phyloP scores from a whole-genome alignment of 108 stramenopile genomes.

The Skeletonema menzelii region DNA sequence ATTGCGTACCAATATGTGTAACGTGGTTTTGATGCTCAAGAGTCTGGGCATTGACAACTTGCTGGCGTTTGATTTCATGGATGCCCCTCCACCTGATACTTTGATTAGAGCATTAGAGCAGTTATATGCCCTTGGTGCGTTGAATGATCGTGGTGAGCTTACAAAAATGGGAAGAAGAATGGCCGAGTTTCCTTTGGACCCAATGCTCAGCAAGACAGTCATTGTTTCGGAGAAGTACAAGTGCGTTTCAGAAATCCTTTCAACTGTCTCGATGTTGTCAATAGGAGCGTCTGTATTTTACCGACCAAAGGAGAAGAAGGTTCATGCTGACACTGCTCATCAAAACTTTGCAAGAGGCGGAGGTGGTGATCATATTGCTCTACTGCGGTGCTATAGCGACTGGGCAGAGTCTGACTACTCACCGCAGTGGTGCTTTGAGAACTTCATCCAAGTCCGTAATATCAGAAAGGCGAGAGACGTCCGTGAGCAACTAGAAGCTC shows the following conservation, averaged over 20 bases:
- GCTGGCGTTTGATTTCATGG: slow-evolving; percentile 99
- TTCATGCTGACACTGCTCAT: slow-evolving; percentile 97
- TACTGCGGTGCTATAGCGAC: slow-evolving; percentile 90
- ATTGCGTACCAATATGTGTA: slow-evolving; percentile 97
- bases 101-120: slow-evolving; percentile 95
- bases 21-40: slow-evolving; percentile 98
- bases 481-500: slow-evolving; percentile 96
- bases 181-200: slow-evolving; percentile 99
- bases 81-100: slow-evolving; percentile 94
- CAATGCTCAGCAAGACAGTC: slow-evolving; percentile 96
- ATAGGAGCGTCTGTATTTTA: slow-evolving; percentile 95
- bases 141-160: slow-evolving; percentile 97
- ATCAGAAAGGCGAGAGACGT: slow-evolving; percentile 96
- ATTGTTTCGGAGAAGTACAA: slow-evolving; percentile 94
- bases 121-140: slow-evolving; percentile 98
- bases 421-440: slow-evolving; percentile 98
- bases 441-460: slow-evolving; percentile 94
- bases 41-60: slow-evolving; percentile 98
- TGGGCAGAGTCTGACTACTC: slow-evolving; percentile 95
- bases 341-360: slow-evolving; percentile 97
- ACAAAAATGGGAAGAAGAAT: slow-evolving; percentile 98
- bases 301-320: slow-evolving; percentile 96
- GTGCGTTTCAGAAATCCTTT: slow-evolving; percentile 91
- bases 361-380: slow-evolving; percentile 94
- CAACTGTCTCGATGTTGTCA: slow-evolving; percentile 95